Evolutionary conservation across 176 grass and related monocot genomes (phyloP).

Genomic region (Saccharum officinarum): DNA sequence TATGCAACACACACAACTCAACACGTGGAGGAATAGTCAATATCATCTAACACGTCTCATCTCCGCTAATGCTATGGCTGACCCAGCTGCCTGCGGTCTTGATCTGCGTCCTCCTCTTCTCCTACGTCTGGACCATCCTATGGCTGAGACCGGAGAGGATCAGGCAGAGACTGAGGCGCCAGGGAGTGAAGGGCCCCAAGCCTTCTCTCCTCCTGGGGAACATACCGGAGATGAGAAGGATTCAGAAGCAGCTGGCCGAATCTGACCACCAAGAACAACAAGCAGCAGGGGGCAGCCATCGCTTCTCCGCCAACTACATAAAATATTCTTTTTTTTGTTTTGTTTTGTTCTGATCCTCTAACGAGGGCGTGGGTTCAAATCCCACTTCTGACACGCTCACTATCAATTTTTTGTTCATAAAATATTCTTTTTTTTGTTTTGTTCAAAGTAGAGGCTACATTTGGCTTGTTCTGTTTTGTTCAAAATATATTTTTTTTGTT

Average conservation of each 20-base stretch:
- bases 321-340: no score
- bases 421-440: not conserved
- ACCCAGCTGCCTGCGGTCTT: not conserved
- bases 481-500: no score
- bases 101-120: constrained; percentile 25
- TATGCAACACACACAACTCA: no score
- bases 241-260: constrained; percentile 32
- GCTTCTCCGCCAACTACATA: constrained; percentile 50
- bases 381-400: constrained; percentile 49
- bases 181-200: constrained; percentile 75
- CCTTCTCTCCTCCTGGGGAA: constrained; percentile 72
- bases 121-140: constrained; percentile 41
- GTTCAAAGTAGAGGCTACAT: no score
- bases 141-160: constrained; percentile 52
- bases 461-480: no score
- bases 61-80: not conserved
- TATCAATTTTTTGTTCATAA: no score
- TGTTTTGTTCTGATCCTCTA: constrained; percentile 97
- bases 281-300: not conserved
- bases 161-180: constrained; percentile 57
- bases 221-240: constrained; percentile 66
- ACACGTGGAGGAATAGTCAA: no score
- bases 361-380: constrained; percentile 80
- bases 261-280: not conserved
- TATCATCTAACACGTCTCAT: no score